These are phyloP conservation scores for Pseudozyma tsukubaensis DNA, from an alignment of 1,284 basidiomycete genomes.

Conservation along the genomic window DNA sequence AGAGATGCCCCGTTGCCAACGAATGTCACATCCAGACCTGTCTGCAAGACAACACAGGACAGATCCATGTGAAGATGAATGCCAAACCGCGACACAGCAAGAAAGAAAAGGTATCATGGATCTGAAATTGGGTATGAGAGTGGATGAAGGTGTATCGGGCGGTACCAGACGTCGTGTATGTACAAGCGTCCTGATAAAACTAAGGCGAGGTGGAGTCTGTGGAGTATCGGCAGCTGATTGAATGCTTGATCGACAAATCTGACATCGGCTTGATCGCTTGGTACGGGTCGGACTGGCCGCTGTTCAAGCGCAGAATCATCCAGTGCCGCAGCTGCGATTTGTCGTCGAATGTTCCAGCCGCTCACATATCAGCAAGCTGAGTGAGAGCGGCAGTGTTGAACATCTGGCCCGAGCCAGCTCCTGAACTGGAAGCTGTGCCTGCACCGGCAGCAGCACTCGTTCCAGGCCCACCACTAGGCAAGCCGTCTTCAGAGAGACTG, in stretches of 20 bases:
- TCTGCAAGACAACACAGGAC: no score
- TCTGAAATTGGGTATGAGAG: background rate
- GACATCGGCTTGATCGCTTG: background rate
- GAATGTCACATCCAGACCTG: no score
- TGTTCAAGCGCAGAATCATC: background rate
- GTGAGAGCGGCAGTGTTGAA: slow-evolving; percentile 36
- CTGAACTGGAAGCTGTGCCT: slow-evolving; percentile 7
- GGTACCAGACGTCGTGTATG: no score
- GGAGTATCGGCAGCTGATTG: background rate
- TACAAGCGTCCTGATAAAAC: no score
- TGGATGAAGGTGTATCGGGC: no score
- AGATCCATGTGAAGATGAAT: no score
- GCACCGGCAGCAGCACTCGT: slow-evolving; percentile 3
- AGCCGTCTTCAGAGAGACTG: slow-evolving; percentile 16
- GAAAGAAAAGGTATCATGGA: background rate
- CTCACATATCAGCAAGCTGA: slow-evolving; percentile 40
- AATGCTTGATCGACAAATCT: background rate
- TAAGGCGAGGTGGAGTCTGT: no score
- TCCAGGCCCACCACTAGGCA: slow-evolving; percentile 21
- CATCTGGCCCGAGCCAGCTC: slow-evolving; percentile 20
- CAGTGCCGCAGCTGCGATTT: no score
- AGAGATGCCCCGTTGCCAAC: no score
- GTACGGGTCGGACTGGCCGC: background rate
- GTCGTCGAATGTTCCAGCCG: no score
- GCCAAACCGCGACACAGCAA: no score